phyloP scores from a whole-genome alignment of 2,329 filamentous ascomycete species.

The Didymella arachidicola region DNA sequence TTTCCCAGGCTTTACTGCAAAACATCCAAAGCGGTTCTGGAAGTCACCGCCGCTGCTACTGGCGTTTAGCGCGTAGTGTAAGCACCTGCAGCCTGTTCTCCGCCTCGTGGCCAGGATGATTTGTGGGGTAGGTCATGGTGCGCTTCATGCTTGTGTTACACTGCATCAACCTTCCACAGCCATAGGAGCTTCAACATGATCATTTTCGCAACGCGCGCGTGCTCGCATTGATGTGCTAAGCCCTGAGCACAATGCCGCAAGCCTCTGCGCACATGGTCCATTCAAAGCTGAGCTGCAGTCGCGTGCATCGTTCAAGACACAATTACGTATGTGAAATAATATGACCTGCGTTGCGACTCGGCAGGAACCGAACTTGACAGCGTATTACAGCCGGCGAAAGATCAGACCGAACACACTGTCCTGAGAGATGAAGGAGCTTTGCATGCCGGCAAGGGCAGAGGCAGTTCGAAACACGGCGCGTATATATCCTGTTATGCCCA shows the following conservation, averaged over 20 bases:
- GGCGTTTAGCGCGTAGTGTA: conserved; percentile 7
- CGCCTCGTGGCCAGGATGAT: conserved; percentile 23
- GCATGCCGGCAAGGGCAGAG: conserved; percentile 10
- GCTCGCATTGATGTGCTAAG: conserved; percentile 8
- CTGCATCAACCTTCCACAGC: conserved; percentile 8
- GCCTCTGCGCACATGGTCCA: background rate
- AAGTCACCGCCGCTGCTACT: conserved; percentile 14
- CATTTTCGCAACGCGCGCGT: conserved; percentile 15
- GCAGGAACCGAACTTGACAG: background rate
- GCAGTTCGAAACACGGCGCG: conserved; percentile 13
- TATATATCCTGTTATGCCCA: conserved; percentile 1
- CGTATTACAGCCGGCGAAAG: conserved; percentile 1
- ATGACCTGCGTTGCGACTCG: conserved; percentile 10
- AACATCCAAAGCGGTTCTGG: conserved; percentile 3
- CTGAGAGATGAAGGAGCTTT: background rate
- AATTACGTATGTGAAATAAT: background rate
- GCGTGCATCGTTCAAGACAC: conserved; percentile 14
- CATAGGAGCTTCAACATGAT: conserved; percentile 10
- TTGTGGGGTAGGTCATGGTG: conserved; percentile 17
- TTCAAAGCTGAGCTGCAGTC: conserved; percentile 1
- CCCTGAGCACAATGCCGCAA: conserved; percentile 9
- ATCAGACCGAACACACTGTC: background rate
- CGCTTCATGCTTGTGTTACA: conserved; percentile 14
- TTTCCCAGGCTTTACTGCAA: conserved; percentile 3
- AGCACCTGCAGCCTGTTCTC: conserved; percentile 5